Base-by-base conservation (phyloP, 73 alveolate species). In the Blepharisma japonicum region DNA sequence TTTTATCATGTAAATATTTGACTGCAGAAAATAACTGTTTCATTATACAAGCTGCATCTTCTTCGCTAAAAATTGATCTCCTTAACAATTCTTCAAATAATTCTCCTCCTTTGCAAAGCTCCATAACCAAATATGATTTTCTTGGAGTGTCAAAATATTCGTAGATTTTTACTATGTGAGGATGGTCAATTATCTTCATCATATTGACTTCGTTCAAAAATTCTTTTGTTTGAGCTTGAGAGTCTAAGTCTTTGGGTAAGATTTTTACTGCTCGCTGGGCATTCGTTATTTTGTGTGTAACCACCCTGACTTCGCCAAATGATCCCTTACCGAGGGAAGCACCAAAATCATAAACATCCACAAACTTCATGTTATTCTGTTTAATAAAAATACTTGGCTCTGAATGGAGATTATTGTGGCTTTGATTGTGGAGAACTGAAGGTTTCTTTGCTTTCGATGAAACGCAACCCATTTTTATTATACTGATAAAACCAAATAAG, bases 1-100 rank as follows among this genome's bases (percentile, higher is more conserved):
- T 87, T 38, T 71, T 78, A 27, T 87, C 79, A 78, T 87, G 94
- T 68, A 88, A 87, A 72, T 83, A 83, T 4, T 91, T 48, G 47
- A 87, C 86, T 9, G 92, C 91, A 49, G 79, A 83, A 39, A 87
- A 83, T 39, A 87, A 49, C 71, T 86, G 79, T 32, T 32, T 32
- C 42, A 32, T 32, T 32, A 32, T 32, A 3, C 42, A 32, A 32
- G 42, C 42, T 1, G 42, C 42, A 32, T 32, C 42, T 0, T 32
- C 42, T 32, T 32, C 42, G 3, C 42, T 32, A 32, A 32, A 32
- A 32, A 3, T 32, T 32, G 42, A 32, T 32, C 42, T 32, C 3
- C 3, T 32, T 3, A 32, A 32, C 3, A 32, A 32, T 32, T 32
- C 42, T 32, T 47, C 66, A 70, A 70, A 70, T n/a, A 70, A 5